phyloP scores from a whole-genome alignment of 2,329 filamentous ascomycete species.

The Didymella exigua region DNA sequence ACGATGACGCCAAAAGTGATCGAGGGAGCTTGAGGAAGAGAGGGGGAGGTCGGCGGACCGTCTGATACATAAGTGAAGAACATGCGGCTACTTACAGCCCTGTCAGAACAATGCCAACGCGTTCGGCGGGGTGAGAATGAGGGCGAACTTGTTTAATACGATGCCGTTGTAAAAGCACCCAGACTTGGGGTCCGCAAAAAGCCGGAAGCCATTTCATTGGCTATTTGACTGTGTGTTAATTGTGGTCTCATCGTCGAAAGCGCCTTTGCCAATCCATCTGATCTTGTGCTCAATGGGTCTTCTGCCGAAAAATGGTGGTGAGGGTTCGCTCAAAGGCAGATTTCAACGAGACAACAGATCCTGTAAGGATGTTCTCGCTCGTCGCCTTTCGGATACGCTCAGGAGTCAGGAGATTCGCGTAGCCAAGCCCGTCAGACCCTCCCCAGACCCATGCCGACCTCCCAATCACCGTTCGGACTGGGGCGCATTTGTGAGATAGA shows the following conservation, averaged over 20 bases:
- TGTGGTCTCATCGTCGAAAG: constrained; percentile 37
- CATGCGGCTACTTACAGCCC: neutral
- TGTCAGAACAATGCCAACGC: constrained; percentile 30
- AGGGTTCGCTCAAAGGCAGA: constrained; percentile 62
- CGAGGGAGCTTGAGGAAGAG: neutral
- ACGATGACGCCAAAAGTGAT: neutral
- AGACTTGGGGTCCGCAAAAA: constrained; percentile 39
- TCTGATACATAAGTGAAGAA: neutral
- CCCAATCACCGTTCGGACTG: constrained; percentile 24
- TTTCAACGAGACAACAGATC: constrained; percentile 63
- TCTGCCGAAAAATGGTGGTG: constrained; percentile 62
- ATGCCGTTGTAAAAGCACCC: constrained; percentile 42
- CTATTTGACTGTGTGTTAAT: constrained; percentile 44
- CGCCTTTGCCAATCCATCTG: constrained; percentile 22
- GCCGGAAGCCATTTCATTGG: constrained; percentile 48
- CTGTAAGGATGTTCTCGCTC: constrained; percentile 58
- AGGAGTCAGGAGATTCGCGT: constrained; percentile 65
- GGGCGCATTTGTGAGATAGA: constrained; percentile 21
- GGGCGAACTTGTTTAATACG: constrained; percentile 56
- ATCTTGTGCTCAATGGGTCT: constrained; percentile 56
- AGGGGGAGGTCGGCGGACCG: neutral
- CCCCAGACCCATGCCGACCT: constrained; percentile 36
- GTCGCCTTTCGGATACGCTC: constrained; percentile 59
- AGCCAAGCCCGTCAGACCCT: constrained; percentile 54
- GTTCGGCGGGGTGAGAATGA: constrained; percentile 35